These are phyloP conservation scores for Metarhizium guizhouense DNA, from an alignment of 2,329 filamentous ascomycete species.

Conservation along the genomic window DNA sequence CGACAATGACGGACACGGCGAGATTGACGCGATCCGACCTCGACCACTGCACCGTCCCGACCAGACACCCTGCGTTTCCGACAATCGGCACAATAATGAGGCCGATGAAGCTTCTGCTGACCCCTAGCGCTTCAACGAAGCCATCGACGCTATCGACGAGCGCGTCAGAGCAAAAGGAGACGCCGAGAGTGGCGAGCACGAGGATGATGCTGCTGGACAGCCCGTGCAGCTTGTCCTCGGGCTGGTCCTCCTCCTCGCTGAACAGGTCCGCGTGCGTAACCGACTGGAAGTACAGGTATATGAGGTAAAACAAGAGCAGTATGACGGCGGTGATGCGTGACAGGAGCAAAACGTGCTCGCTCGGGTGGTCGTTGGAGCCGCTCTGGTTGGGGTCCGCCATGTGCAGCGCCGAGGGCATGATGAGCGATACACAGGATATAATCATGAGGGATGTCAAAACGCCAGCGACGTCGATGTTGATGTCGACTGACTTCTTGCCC, in stretches of 20 bases:
- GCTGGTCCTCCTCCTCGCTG: constrained; percentile 5
- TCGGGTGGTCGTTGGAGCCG: neutral
- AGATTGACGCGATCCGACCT: constrained; percentile 9
- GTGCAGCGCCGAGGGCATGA: constrained; percentile 9
- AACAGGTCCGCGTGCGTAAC: constrained; percentile 11
- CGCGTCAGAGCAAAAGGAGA: constrained; percentile 53
- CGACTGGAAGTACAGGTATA: constrained; percentile 10
- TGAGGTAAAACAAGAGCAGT: constrained; percentile 8
- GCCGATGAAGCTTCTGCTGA: constrained; percentile 51
- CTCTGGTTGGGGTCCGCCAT: constrained; percentile 1
- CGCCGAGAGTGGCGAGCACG: constrained; percentile 17
- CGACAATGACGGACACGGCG: constrained; percentile 12
- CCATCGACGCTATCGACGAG: constrained; percentile 50
- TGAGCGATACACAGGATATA: constrained; percentile 10
- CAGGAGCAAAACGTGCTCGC: constrained; percentile 7
- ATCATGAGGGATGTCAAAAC: constrained; percentile 11
- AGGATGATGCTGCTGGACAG: constrained; percentile 9
- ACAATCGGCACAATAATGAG: constrained; percentile 54
- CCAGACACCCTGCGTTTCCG: constrained; percentile 33
- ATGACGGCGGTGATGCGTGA: constrained; percentile 9
- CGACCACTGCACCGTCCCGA: constrained; percentile 11
- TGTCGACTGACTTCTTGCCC: constrained; percentile 8
- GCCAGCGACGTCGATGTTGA: constrained; percentile 9
- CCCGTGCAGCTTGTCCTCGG: constrained; percentile 7
- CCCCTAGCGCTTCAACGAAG: constrained; percentile 36